phyloP scores from a whole-genome alignment of 2,329 filamentous ascomycete species.

The Alternaria incomplexa region DNA sequence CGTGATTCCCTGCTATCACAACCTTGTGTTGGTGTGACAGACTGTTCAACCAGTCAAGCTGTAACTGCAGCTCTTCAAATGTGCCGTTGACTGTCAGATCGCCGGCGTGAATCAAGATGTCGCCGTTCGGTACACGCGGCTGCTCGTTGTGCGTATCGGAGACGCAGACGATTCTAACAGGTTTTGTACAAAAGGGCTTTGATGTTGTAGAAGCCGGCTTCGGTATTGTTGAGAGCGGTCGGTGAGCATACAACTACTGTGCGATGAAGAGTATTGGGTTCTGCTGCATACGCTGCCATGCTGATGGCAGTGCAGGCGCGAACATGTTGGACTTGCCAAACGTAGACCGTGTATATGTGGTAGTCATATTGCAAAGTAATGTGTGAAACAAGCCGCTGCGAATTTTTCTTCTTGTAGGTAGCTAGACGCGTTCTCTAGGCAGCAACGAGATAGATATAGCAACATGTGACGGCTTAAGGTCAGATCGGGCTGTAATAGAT shows the following conservation, averaged over 20 bases:
- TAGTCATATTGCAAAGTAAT: background rate
- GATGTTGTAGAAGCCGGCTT: background rate
- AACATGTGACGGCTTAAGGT: too few species aligned
- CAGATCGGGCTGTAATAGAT: too few species aligned
- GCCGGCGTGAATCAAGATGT: slow-evolving; percentile 85
- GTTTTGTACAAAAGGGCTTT: background rate
- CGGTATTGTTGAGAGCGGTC: background rate
- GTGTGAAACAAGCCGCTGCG: background rate
- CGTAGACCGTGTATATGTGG: background rate
- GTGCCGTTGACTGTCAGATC: slow-evolving; percentile 78
- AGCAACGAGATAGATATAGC: background rate
- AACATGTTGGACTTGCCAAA: background rate
- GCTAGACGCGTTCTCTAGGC: background rate
- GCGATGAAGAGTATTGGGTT: background rate
- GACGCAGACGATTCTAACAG: slow-evolving; percentile 78
- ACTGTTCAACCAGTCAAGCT: slow-evolving; percentile 77
- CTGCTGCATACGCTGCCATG: background rate
- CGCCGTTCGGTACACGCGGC: slow-evolving; percentile 63
- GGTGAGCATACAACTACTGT: background rate
- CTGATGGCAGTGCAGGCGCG: background rate
- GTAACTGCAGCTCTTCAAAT: slow-evolving; percentile 71
- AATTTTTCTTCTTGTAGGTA: background rate
- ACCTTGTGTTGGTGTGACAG: slow-evolving; percentile 80
- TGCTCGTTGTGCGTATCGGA: slow-evolving; percentile 77
- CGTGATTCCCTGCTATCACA: slow-evolving; percentile 84